A percentile compares a stretch with the other conserved stretches of the same genome.
These are phyloP conservation scores for Pseudevernia furfuracea DNA, from an alignment of 495 filamentous ascomycete genomes.

Conservation along the genomic window DNA sequence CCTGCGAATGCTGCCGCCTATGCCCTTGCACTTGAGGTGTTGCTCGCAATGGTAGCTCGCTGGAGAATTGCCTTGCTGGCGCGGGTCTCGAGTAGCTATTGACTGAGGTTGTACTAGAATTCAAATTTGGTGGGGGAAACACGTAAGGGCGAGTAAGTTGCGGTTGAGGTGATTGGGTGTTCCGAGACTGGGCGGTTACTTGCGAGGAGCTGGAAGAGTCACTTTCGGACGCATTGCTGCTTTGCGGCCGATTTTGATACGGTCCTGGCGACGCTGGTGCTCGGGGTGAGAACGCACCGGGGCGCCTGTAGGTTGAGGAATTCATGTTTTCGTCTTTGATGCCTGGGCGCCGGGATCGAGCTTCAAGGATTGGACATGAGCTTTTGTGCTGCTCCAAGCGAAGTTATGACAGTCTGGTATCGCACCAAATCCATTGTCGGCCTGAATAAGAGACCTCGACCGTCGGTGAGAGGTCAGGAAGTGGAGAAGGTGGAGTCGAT, in stretches of 20 bases:
- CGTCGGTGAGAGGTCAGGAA: background rate
- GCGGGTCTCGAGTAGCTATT: constrained; percentile 31
- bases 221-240: constrained; percentile 44
- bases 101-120: constrained; percentile 27
- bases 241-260: constrained; percentile 23
- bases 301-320: constrained; percentile 24
- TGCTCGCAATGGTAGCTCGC: constrained; percentile 34
- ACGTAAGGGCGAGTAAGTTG: constrained; percentile 32
- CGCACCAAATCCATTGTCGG: background rate
- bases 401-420: background rate
- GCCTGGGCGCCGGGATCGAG: constrained; percentile 1
- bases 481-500: background rate
- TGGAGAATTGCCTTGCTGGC: constrained; percentile 31
- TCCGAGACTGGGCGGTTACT: constrained; percentile 41
- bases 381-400: background rate
- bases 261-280: constrained; percentile 25
- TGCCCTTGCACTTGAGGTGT: constrained; percentile 35
- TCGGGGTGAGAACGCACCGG: constrained; percentile 26
- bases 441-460: background rate
- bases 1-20: constrained; percentile 66
- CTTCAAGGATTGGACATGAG: background rate
- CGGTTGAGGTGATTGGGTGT: constrained; percentile 20
- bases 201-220: constrained; percentile 46
- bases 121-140: constrained; percentile 22
- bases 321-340: constrained; percentile 19